Evolutionary conservation across 1,139 yeast species (phyloP).

Genomic region (Insectozyma bohioensis): DNA sequence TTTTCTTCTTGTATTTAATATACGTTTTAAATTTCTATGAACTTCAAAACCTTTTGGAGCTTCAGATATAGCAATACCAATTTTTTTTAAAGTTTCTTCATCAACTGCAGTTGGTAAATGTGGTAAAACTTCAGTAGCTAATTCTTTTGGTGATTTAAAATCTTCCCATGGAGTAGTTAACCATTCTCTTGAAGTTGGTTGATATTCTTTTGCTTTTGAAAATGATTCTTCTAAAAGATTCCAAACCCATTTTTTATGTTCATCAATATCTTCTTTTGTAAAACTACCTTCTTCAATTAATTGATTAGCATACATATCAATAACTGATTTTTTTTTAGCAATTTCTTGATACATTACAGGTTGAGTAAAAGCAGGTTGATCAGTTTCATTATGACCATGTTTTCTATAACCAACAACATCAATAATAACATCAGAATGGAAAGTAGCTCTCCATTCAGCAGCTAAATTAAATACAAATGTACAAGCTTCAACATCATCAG

Average conservation of each 20-base stretch:
- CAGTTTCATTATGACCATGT: constrained; percentile 99
- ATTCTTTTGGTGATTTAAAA: constrained; percentile 95
- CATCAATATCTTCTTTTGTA: constrained; percentile 85
- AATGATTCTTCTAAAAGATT: constrained; percentile 86
- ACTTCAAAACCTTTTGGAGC: constrained; percentile 89
- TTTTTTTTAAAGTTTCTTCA: constrained; percentile 65
- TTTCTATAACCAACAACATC: constrained; percentile 99
- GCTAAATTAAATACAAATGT: constrained; percentile 93
- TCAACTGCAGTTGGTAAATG: constrained; percentile 95
- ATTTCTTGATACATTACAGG: constrained; percentile 94
- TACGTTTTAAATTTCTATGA: constrained; percentile 96
- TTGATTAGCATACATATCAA: constrained; percentile 80
- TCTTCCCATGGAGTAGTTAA: constrained; percentile 98
- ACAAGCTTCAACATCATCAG: constrained; percentile 94
- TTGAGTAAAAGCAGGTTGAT: constrained; percentile 98
- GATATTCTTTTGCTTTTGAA: constrained; percentile 81
- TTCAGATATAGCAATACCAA: constrained; percentile 76
- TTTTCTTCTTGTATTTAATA: constrained; percentile 83
- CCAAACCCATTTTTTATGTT: constrained; percentile 99
- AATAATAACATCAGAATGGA: constrained; percentile 93
- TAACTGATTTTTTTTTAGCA: constrained; percentile 83
- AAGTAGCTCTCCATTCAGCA: constrained; percentile 97
- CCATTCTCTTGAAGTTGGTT: constrained; percentile 96
- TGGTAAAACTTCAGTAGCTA: constrained; percentile 93
- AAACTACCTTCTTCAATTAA: constrained; percentile 84